Percentiles rank a stretch among this genome's conserved stretches.
phyloP scores from a whole-genome alignment of 78 protist species.

The Dictyostelium purpureum region DNA sequence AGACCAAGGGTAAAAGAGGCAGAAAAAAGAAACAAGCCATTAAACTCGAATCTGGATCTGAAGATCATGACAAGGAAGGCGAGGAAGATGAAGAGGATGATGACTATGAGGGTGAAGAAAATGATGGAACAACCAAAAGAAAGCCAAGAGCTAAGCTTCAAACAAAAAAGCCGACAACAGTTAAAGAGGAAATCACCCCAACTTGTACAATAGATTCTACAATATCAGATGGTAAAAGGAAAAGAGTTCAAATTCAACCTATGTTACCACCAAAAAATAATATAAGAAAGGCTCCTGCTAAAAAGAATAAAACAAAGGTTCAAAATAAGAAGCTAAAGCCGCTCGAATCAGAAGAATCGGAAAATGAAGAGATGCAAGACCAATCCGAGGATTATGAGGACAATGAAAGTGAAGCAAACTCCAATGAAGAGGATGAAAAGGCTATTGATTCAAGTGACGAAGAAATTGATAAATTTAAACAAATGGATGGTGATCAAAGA shows the following conservation, averaged over 20 bases:
- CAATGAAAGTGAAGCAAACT: not conserved
- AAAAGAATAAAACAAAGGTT: not conserved
- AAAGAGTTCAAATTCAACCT: too few relatives aligned
- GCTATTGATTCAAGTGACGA: not conserved
- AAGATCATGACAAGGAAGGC: too few relatives aligned
- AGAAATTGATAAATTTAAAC: slow-evolving; percentile 15
- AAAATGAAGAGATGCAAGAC: not conserved
- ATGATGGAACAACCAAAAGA: not conserved
- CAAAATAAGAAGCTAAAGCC: not conserved
- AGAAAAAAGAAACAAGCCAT: not conserved
- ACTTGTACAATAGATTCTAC: too few relatives aligned
- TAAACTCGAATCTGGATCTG: not conserved
- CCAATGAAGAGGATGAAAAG: not conserved
- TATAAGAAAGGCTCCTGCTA: not conserved
- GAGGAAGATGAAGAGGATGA: not conserved
- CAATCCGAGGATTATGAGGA: not conserved
- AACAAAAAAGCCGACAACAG: too few relatives aligned
- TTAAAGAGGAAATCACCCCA: too few relatives aligned
- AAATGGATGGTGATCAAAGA: not conserved
- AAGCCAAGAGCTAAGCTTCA: not conserved
- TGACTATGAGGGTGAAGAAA: not conserved
- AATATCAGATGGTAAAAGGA: too few relatives aligned
- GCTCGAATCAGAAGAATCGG: not conserved
- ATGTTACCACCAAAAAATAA: not conserved
- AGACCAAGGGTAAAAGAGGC: not conserved